Conservation (phyloP, 2,329 filamentous ascomycete species). For the Emydomyces testavorans region DNA sequence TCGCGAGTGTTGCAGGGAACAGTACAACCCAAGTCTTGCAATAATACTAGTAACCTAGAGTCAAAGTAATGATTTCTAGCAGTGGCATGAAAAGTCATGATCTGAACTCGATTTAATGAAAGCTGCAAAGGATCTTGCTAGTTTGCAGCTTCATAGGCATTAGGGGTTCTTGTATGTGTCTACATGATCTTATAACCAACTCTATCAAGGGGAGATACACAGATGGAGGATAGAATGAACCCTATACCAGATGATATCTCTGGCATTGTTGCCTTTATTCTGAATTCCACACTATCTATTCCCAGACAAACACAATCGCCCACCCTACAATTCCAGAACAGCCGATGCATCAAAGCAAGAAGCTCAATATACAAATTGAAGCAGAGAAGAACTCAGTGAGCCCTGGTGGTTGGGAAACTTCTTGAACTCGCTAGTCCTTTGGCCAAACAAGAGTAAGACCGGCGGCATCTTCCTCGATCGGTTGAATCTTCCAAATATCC, state of each 20-base stretch:
- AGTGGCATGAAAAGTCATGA: too few species aligned
- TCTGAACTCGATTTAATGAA: too few species aligned
- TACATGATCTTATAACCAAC: too few species aligned
- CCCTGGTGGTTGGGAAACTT: too few species aligned
- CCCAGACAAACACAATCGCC: neutral
- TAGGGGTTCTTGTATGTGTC: too few species aligned
- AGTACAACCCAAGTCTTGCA: too few species aligned
- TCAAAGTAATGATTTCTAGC: too few species aligned
- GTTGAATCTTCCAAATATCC: conserved; percentile 23
- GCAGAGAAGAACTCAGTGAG: neutral
- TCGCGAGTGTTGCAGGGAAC: too few species aligned
- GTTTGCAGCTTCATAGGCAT: too few species aligned
- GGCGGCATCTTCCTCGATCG: conserved; percentile 13
- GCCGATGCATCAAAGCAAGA: neutral
- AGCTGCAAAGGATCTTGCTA: too few species aligned
- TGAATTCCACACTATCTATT: neutral
- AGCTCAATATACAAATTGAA: neutral
- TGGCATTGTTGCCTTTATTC: neutral
- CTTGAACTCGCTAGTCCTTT: neutral
- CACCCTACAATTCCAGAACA: neutral
- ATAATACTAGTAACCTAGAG: too few species aligned
- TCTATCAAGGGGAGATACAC: neutral
- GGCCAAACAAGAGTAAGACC: conserved; percentile 5
- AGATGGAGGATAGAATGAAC: neutral
- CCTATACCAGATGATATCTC: neutral